These are phyloP conservation scores for Fallopia convolvulus DNA, from an alignment of 148 eudicot genomes.

Conservation along the genomic window DNA sequence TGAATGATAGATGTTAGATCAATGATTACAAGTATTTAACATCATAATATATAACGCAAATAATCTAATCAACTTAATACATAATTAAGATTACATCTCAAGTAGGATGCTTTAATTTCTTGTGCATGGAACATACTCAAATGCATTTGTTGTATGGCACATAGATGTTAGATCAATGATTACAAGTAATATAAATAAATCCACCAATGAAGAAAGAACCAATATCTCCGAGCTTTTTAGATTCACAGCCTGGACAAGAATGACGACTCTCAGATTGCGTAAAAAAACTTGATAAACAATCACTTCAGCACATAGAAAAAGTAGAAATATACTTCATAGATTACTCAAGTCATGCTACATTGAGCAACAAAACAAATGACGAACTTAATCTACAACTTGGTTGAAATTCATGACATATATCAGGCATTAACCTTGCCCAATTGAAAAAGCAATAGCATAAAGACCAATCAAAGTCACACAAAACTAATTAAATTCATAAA, in stretches of 20 bases:
- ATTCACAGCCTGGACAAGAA: slow-evolving; percentile 67
- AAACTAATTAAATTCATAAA: neutral
- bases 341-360: neutral
- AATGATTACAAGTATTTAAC: too few relatives aligned
- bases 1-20: too few relatives aligned
- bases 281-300: neutral
- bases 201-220: too few relatives aligned
- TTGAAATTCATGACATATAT: neutral
- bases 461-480: slow-evolving; percentile 14
- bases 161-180: too few relatives aligned
- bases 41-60: too few relatives aligned
- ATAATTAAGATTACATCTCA: too few relatives aligned
- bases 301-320: too few relatives aligned
- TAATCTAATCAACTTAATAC: too few relatives aligned
- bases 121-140: too few relatives aligned
- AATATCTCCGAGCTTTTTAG: slow-evolving; percentile 81
- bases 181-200: too few relatives aligned
- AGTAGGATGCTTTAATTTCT: too few relatives aligned
- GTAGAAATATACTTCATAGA: neutral
- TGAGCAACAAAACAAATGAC: neutral
- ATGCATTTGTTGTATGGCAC: too few relatives aligned
- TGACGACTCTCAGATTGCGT: neutral
- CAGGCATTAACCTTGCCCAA: slow-evolving; percentile 12
- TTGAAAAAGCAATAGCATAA: slow-evolving; percentile 9
- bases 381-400: neutral